Evolutionary conservation across 805 yeast species (phyloP).

Genomic region (Lipomyces spencermartinsiae): DNA sequence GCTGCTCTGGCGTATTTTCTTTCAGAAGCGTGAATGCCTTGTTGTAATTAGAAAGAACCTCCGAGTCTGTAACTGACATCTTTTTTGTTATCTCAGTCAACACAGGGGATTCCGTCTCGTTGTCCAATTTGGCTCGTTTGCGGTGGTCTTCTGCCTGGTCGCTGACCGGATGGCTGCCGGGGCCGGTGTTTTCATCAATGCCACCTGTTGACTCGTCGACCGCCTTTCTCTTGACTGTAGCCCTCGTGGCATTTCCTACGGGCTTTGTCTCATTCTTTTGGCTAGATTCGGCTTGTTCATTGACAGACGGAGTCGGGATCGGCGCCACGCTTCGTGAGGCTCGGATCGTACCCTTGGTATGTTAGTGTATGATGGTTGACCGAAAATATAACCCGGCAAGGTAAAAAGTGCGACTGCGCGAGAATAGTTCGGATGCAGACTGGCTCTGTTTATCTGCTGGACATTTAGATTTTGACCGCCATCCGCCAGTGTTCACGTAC

Average conservation of each 20-base stretch:
- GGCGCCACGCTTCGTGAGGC: conserved; percentile 7
- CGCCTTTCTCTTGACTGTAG: too few relatives aligned
- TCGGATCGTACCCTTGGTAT: conserved; percentile 3
- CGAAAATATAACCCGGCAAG: not conserved
- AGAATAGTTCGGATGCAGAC: conserved; percentile 3
- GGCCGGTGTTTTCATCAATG: too few relatives aligned
- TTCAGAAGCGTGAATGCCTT: too few relatives aligned
- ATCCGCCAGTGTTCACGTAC: too few relatives aligned
- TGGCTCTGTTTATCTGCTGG: conserved; percentile 10
- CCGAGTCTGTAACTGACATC: conserved; percentile 6
- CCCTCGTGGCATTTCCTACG: too few relatives aligned
- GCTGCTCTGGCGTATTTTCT: too few relatives aligned
- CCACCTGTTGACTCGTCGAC: too few relatives aligned
- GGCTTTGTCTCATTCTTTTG: too few relatives aligned
- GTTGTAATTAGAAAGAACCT: too few relatives aligned
- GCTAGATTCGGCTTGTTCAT: conserved; percentile 2
- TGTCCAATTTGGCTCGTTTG: not conserved
- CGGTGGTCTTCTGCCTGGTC: too few relatives aligned
- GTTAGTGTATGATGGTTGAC: not conserved
- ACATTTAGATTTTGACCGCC: conserved; percentile 9
- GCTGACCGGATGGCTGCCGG: too few relatives aligned
- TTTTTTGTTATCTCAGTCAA: not conserved
- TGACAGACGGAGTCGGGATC: not conserved
- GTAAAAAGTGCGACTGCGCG: not conserved
- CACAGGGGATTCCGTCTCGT: conserved; percentile 8